Evolutionary conservation across 2,329 filamentous ascomycete species (phyloP), one percentile per base, ranked within the genome.

Genomic region (Verticillium zaregamsianum): DNA sequence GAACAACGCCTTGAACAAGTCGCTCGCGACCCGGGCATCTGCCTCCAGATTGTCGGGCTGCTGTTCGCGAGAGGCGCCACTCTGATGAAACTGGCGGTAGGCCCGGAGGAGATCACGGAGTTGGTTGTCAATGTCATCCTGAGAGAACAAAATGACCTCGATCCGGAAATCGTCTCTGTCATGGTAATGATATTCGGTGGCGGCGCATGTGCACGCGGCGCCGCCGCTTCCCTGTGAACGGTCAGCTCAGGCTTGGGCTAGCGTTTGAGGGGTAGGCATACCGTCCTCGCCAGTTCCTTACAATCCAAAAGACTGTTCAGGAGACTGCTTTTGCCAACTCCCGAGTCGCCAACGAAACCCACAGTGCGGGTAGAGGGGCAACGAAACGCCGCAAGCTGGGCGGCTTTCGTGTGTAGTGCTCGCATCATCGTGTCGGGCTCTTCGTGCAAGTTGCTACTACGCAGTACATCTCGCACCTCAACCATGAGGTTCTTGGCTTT

Each of bases 321-420:
- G 3, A 82, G 67, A 62, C 80, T 82, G 61, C 79, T 82, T 69
- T 82, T 82, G 0, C 80, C 77, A 37, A 76, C 78, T 3, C 80
- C 80, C 14, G 80, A 80, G 63, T 81, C 80, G 0, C 80, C 80
- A 0, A 82, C 77, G 45, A 82, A 76, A 0, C 78, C 80, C 0
- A 83, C 77, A 3, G 68, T 78, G 17, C 78, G 70, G 2, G 71
- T 76, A 0, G 75, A 70, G 0, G 75, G 75, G 31, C 73, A 75
- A 20, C 74, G 65, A 55, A 80, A 82, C 0, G 39, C 32, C 1
- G 73, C 71, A 25, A 83, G 63, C 0, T 66, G 61, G 1, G 61
- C 31, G 2, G 76, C 77, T 37, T 74, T 66, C 7, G 65, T 49
- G 59, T 75, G 65, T 2, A 82, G 72, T 14, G 6, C n/a, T 25